Evolutionary conservation across 2,329 filamentous ascomycete genomes (phyloP), one percentile per base, ranked within the genome.

Genomic region (Stachybotrys chartarum): DNA sequence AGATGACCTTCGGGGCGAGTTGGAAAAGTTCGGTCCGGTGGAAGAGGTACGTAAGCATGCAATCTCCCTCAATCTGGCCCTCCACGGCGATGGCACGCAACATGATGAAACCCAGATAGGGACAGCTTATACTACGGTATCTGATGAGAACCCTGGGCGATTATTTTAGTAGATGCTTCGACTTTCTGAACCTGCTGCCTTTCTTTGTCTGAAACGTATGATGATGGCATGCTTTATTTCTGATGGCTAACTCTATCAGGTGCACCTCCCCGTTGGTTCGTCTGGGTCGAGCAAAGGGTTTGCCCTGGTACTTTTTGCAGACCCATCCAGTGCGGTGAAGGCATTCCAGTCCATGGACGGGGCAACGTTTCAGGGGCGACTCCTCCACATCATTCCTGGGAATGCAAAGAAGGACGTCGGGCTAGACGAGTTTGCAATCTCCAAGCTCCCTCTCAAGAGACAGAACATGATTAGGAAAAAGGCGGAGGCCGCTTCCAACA

Each of bases 91-190:
- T 50, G 55, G 59, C 49, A 60, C 8, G 61, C 79, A 78, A 76
- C 73, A 82, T 93, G 94, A 97, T 97, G 93, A 97, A 90, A 78
- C 84, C 89, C 88, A 88, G 94, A 97, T 97, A 97, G 94, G 94
- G 94, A 97, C 94, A 97, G 85, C 93, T 91, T 89, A 97, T 93
- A 88, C 88, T 79, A 66, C 71, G 76, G 90, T 89, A 91, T 79
- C 79, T 97, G 92, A 95, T 92, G 89, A 84, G 79, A 91, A 81
- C 74, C 77, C 84, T 86, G 87, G 87, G 86, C 91, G 86, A 90
- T 83, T 88, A 94, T 96, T 95, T 96, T 99, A 97, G 94, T 99
- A 99, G 93, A 97, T 96, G 90, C 90, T 88, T 92, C 86, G 91
- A 87, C 75, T 79, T 78, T 82, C 91, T 94, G 88, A 92, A 68